Conservation (phyloP, 2,329 filamentous ascomycete genomes). For the Stachybotrys elegans region DNA sequence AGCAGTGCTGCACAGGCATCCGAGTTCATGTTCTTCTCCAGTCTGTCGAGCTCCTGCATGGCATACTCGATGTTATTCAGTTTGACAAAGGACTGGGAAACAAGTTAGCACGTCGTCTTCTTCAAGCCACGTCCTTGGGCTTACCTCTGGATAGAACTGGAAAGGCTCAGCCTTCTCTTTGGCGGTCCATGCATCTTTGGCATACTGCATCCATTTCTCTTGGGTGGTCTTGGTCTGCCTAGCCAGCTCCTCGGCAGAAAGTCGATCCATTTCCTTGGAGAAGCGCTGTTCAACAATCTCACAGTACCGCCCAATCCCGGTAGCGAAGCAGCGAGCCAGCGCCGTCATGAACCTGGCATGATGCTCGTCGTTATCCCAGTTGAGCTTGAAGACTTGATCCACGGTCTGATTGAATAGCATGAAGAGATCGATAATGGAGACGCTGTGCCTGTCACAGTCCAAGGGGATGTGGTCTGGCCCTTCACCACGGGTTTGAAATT, state of each 20-base stretch:
- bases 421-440: slow-evolving; percentile 91
- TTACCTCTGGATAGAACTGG: slow-evolving; percentile 88
- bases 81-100: slow-evolving; percentile 80
- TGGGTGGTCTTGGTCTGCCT: slow-evolving; percentile 74
- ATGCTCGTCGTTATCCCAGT: slow-evolving; percentile 91
- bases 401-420: slow-evolving; percentile 88
- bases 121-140: slow-evolving; percentile 16
- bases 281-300: slow-evolving; percentile 86
- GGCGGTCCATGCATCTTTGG: slow-evolving; percentile 86
- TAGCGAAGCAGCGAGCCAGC: slow-evolving; percentile 76
- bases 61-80: slow-evolving; percentile 97
- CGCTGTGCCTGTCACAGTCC: slow-evolving; percentile 84
- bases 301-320: slow-evolving; percentile 82
- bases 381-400: slow-evolving; percentile 77
- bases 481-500: slow-evolving; percentile 70
- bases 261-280: slow-evolving; percentile 84
- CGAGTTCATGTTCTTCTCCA: slow-evolving; percentile 86
- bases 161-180: slow-evolving; percentile 95
- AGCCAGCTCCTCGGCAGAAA: slow-evolving; percentile 81
- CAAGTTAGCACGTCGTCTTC: slow-evolving; percentile 18
- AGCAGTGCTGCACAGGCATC: slow-evolving; percentile 84
- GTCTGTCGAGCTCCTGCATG: slow-evolving; percentile 82
- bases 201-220: slow-evolving; percentile 88
- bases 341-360: slow-evolving; percentile 97
- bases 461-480: slow-evolving; percentile 57